Evolutionary conservation across 2,329 filamentous ascomycete species (phyloP), one percentile per base, ranked within the genome.

Genomic region (Acephala macrosclerotiorum): DNA sequence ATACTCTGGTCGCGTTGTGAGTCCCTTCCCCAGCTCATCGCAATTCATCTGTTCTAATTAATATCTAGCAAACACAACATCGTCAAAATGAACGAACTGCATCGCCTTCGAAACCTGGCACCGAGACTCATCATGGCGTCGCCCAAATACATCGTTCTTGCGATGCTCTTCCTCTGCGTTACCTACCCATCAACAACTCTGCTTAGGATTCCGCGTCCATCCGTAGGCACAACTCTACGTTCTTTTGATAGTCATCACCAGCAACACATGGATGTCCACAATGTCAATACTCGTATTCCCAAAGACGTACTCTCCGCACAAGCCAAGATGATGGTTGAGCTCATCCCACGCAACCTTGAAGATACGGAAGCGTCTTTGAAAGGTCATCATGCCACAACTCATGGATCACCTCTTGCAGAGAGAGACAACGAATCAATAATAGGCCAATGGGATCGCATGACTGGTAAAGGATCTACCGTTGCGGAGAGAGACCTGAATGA

Each of bases 251-350:
- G 25, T n/a, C 6, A 53, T 7, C 25, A 53, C 26, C 25, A 18
- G 33, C 49, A 53, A 29, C 49, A 53, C 14, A 29, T 6, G 8
- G 49, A 33, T 29, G 18, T 29, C 16, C 49, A 29, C 6, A 18
- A 33, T 33, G 25, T 33, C 25, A 14, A 53, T 14, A 11, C 20
- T 20, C n/a, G 25, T 49, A 49, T 22, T 22, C 20, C n/a, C 20
- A 22, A 49, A 9, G 5, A 49, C 20, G 25, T 49, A 49, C n/a
- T 49, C 6, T 3, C 6, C 22, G 3, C 45, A 25, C 45, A 49
- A 16, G 49, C 49, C 26, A 53, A 53, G 49, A 53, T 53, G 49
- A 53, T 53, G 49, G 49, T 53, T 33, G 49, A 53, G 8, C 49
- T 53, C 12, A 25, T 53, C 26, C 11, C 49, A 29, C 49, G 25